These are phyloP conservation scores for Trichosphaerium sp. DNA, from an alignment of 78 protist species.

Conservation along the genomic window DNA sequence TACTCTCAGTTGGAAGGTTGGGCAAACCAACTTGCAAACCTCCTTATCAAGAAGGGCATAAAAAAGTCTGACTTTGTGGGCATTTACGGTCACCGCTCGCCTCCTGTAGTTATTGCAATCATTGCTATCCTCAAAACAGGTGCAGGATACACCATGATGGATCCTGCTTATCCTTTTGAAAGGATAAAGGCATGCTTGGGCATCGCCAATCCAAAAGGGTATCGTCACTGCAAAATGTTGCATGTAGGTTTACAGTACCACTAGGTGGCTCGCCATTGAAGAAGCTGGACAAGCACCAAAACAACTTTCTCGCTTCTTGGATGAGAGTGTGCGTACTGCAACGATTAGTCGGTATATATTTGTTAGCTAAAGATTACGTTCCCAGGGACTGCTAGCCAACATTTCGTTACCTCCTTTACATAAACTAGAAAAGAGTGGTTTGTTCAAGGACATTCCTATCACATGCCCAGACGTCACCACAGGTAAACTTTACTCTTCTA, in stretches of 20 bases:
- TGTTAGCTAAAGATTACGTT: background rate
- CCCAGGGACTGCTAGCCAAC: background rate
- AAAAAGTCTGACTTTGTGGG: constrained; percentile 30
- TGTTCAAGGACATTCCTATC: background rate
- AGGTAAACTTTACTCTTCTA: background rate
- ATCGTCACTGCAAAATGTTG: constrained; percentile 3
- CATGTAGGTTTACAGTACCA: background rate
- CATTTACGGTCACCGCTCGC: constrained; percentile 50
- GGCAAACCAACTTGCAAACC: constrained; percentile 30
- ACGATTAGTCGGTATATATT: background rate
- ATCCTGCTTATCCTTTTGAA: constrained; percentile 58
- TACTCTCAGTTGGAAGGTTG: constrained; percentile 8
- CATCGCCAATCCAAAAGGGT: constrained; percentile 27
- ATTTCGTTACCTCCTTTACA: background rate
- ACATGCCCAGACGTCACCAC: background rate
- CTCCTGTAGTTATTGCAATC: constrained; percentile 53
- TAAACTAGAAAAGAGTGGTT: background rate
- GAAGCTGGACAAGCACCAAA: background rate
- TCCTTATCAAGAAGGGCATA: constrained; percentile 23
- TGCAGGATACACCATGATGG: constrained; percentile 53
- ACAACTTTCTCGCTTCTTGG: background rate
- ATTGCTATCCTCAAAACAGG: constrained; percentile 60
- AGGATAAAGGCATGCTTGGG: constrained; percentile 25
- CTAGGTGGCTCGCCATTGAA: background rate
- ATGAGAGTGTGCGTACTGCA: no score